Evolutionary conservation across 495 filamentous ascomycete species (phyloP).

Genomic region (Hypomontagnella submonticulosa): DNA sequence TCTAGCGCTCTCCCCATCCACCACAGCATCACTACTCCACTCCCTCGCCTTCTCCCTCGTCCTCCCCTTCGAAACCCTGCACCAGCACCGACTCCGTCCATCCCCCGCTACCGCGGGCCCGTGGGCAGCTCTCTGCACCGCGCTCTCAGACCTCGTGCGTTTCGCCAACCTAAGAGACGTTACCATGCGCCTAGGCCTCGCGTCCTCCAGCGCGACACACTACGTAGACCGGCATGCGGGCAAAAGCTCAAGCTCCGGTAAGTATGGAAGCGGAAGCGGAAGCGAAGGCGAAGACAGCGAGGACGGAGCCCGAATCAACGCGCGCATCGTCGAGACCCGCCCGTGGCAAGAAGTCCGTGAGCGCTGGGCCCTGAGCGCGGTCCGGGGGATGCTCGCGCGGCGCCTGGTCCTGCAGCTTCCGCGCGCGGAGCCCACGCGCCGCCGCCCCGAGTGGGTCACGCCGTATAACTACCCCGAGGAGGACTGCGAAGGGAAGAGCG

Average conservation of each 20-base stretch:
- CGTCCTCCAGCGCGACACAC: not conserved
- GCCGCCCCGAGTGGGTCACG: slow-evolving; percentile 1
- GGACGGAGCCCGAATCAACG: not conserved
- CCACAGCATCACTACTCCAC: not conserved
- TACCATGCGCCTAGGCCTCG: slow-evolving; percentile 1
- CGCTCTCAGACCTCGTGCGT: slow-evolving; percentile 14
- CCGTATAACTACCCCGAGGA: slow-evolving; percentile 1
- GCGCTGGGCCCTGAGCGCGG: slow-evolving; percentile 15
- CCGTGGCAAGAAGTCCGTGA: slow-evolving; percentile 18
- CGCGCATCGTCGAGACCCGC: not conserved
- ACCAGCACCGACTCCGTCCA: not conserved
- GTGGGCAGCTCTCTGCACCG: slow-evolving; percentile 10
- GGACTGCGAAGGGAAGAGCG: too few species aligned
- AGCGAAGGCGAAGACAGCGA: too few species aligned
- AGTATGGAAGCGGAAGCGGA: too few species aligned
- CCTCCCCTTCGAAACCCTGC: slow-evolving; percentile 3
- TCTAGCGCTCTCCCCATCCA: not conserved
- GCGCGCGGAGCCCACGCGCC: not conserved
- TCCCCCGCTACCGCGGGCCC: not conserved
- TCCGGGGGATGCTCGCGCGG: slow-evolving; percentile 6
- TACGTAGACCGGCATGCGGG: too few species aligned
- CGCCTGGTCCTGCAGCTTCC: slow-evolving; percentile 6
- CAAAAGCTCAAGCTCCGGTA: too few species aligned
- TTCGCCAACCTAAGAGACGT: slow-evolving; percentile 8
- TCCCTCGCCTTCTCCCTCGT: slow-evolving; percentile 17